Evolutionary conservation across 2,329 filamentous ascomycete species (phyloP).

Genomic region (Colletotrichum sublineola): DNA sequence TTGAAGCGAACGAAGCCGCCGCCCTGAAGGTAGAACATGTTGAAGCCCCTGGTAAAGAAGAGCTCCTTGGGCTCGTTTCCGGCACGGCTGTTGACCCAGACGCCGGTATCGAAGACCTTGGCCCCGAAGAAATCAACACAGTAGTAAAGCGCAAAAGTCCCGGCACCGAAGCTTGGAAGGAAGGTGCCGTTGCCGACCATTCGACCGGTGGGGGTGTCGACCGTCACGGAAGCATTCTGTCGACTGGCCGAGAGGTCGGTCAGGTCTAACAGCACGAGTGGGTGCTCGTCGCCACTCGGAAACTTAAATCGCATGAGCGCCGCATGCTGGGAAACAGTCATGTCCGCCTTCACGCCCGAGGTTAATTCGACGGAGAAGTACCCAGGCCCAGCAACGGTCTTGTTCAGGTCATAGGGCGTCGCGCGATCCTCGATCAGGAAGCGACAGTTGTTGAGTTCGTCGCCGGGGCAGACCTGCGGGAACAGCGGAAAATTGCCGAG

Average conservation of each 20-base stretch:
- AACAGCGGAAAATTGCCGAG: slow-evolving; percentile 63
- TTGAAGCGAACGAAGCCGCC: slow-evolving; percentile 71
- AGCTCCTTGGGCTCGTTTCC: slow-evolving; percentile 55
- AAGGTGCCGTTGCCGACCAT: slow-evolving; percentile 71
- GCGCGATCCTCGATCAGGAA: slow-evolving; percentile 64
- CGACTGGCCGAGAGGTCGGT: slow-evolving; percentile 65
- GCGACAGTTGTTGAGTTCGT: slow-evolving; percentile 68
- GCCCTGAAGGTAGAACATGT: slow-evolving; percentile 57
- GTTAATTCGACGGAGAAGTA: slow-evolving; percentile 70
- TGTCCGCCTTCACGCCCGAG: slow-evolving; percentile 67
- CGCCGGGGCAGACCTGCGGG: slow-evolving; percentile 57
- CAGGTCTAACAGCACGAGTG: slow-evolving; percentile 70
- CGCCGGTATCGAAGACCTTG: slow-evolving; percentile 51
- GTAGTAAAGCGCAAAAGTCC: slow-evolving; percentile 69
- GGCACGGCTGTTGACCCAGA: slow-evolving; percentile 57
- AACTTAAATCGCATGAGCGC: slow-evolving; percentile 74
- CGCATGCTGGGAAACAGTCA: slow-evolving; percentile 72
- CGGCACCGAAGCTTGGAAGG: slow-evolving; percentile 71
- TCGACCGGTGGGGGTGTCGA: slow-evolving; percentile 64
- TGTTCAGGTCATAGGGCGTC: slow-evolving; percentile 51
- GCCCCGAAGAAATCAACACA: slow-evolving; percentile 71
- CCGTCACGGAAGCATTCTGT: slow-evolving; percentile 60
- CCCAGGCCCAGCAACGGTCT: slow-evolving; percentile 64
- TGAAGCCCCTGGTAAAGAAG: slow-evolving; percentile 56
- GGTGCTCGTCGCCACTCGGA: slow-evolving; percentile 54